A percentile compares a stretch with the other conserved stretches of the same genome.
These are phyloP conservation scores for Arthrobotrys iridis DNA, from an alignment of 2,329 filamentous ascomycete species.

Conservation along the genomic window DNA sequence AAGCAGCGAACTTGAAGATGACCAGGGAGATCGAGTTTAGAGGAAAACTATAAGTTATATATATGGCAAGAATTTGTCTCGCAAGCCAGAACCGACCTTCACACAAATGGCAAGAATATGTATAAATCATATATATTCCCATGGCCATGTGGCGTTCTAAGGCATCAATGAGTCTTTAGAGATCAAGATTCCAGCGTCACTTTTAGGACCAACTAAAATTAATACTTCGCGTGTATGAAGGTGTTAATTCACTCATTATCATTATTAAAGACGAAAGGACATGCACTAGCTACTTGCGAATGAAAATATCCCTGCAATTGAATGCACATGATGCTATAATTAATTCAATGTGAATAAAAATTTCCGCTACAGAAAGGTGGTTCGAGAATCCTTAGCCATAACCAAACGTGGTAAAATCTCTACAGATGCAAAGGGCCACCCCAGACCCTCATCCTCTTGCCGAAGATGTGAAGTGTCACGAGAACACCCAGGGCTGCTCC, in stretches of 20 bases:
- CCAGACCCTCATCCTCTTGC: conserved; percentile 54
- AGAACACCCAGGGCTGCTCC: conserved; percentile 55
- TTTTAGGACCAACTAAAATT: too few species aligned
- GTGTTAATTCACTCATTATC: conserved; percentile 38
- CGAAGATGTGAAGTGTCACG: conserved; percentile 57
- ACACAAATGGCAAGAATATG: too few species aligned
- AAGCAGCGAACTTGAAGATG: conserved; percentile 14
- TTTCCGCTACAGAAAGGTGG: background rate
- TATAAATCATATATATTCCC: too few species aligned
- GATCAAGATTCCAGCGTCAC: too few species aligned
- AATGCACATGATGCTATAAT: conserved; percentile 19
- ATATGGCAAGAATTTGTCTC: too few species aligned
- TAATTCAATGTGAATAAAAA: conserved; percentile 1
- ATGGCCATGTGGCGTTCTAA: too few species aligned
- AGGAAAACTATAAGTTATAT: conserved; percentile 8
- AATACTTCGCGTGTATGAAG: background rate
- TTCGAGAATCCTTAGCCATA: background rate
- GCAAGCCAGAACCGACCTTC: too few species aligned
- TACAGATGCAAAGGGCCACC: conserved; percentile 51
- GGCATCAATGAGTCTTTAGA: too few species aligned
- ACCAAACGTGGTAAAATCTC: background rate
- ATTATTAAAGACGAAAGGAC: conserved; percentile 30
- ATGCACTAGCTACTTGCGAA: conserved; percentile 22
- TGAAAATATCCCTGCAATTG: conserved; percentile 22
- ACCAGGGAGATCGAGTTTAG: conserved; percentile 37